Evolutionary conservation across 2,329 filamentous ascomycete genomes (phyloP).

Genomic region (Eutypella sp.): DNA sequence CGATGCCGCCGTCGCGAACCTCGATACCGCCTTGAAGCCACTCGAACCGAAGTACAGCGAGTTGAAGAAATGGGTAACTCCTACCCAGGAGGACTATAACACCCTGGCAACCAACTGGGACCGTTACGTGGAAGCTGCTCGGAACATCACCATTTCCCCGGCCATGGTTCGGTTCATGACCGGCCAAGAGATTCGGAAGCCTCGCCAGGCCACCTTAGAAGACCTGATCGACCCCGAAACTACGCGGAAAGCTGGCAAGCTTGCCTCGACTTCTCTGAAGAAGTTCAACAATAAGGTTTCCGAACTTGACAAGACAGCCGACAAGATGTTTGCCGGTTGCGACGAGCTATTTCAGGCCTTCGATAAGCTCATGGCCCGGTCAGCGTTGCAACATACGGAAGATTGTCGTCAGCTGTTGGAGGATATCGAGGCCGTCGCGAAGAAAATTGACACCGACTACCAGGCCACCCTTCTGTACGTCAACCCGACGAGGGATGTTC

Average conservation of each 20-base stretch:
- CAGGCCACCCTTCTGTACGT: constrained; percentile 68
- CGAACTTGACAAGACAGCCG: constrained; percentile 56
- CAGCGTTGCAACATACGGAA: constrained; percentile 50
- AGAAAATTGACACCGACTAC: constrained; percentile 83
- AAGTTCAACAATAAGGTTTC: constrained; percentile 56
- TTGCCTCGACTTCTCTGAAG: constrained; percentile 53
- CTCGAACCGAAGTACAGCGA: constrained; percentile 69
- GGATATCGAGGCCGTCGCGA: constrained; percentile 80
- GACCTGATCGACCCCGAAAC: constrained; percentile 73
- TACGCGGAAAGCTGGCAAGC: constrained; percentile 65
- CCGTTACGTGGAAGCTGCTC: constrained; percentile 59
- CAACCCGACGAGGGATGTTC: constrained; percentile 55
- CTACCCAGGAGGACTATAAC: constrained; percentile 63
- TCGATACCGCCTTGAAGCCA: constrained; percentile 67
- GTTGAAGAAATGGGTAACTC: constrained; percentile 64
- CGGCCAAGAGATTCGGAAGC: constrained; percentile 37
- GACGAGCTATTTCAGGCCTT: constrained; percentile 59
- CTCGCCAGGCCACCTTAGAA: constrained; percentile 56
- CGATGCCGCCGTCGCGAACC: constrained; percentile 80
- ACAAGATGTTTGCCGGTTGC: constrained; percentile 56
- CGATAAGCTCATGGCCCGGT: constrained; percentile 52
- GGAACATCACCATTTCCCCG: constrained; percentile 58
- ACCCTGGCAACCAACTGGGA: constrained; percentile 63
- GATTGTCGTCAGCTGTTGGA: constrained; percentile 67
- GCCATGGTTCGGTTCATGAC: constrained; percentile 66